Conservation (phyloP, 164 flowering plant species). For the Hamamelis virginiana region DNA sequence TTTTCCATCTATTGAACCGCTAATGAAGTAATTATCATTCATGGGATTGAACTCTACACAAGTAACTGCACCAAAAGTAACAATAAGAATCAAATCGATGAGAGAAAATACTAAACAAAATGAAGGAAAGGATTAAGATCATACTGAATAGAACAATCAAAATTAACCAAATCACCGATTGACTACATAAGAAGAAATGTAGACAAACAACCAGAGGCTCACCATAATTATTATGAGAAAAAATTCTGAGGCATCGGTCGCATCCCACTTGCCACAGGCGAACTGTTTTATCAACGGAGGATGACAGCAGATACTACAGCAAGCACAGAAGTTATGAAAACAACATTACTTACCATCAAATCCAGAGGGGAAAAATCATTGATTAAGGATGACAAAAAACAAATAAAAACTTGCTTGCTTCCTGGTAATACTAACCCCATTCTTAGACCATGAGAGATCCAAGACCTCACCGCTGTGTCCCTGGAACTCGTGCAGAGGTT, state of each 20-base stretch:
- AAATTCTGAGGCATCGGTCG: slow-evolving; percentile 51
- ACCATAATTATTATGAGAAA: slow-evolving; percentile 82
- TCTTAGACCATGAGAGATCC: slow-evolving; percentile 80
- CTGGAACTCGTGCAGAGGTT: slow-evolving; percentile 67
- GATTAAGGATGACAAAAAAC: background rate
- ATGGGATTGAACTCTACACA: slow-evolving; percentile 69
- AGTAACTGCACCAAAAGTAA: slow-evolving; percentile 53
- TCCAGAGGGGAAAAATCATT: background rate
- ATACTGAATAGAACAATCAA: background rate
- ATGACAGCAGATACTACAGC: slow-evolving; percentile 58
- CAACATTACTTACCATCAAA: slow-evolving; percentile 3
- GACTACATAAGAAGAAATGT: background rate
- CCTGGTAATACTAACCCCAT: slow-evolving; percentile 48
- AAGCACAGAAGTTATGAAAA: slow-evolving; percentile 3
- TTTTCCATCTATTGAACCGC: slow-evolving; percentile 89
- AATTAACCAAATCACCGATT: background rate
- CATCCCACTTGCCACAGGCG: slow-evolving; percentile 67
- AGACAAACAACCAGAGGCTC: slow-evolving; percentile 14
- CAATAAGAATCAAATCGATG: slow-evolving; percentile 3
- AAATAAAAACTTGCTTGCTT: background rate
- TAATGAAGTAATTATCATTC: slow-evolving; percentile 68
- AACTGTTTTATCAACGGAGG: slow-evolving; percentile 81
- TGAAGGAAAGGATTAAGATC: background rate
- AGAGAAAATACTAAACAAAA: background rate
- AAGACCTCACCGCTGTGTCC: slow-evolving; percentile 78